These are phyloP conservation scores for Cymbidium sinense DNA, from an alignment of 106 monocot genomes.

Conservation along the genomic window DNA sequence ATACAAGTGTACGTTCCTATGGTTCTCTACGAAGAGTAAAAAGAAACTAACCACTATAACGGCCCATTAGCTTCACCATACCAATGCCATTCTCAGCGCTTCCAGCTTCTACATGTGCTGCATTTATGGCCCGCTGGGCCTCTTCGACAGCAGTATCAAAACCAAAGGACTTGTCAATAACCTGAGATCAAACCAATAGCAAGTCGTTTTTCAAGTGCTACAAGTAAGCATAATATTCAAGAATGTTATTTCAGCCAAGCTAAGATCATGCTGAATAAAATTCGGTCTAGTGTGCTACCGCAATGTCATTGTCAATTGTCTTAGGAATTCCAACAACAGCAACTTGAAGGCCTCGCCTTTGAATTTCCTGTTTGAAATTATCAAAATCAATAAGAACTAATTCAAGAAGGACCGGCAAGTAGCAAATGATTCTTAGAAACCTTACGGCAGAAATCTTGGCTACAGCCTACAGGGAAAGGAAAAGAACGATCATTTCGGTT, in stretches of 20 bases:
- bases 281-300: constrained; percentile 29
- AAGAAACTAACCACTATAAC: constrained; percentile 58
- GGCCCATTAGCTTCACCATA: constrained; percentile 69
- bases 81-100: constrained; percentile 67
- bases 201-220: background rate
- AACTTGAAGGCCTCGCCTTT: constrained; percentile 58
- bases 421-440: too few species aligned
- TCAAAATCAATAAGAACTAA: too few species aligned
- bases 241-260: background rate
- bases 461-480: too few species aligned
- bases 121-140: constrained; percentile 72
- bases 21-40: background rate
- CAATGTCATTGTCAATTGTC: constrained; percentile 77
- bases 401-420: too few species aligned
- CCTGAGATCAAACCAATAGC: constrained; percentile 21
- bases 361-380: constrained; percentile 38
- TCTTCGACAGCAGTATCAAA: constrained; percentile 82
- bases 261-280: background rate
- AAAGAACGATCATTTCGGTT: too few species aligned
- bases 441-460: too few species aligned
- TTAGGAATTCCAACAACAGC: constrained; percentile 68
- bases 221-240: background rate
- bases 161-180: constrained; percentile 74
- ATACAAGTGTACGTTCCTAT: too few species aligned
- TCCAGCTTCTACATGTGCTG: constrained; percentile 67